Conservation (phyloP, 1,284 basidiomycete species). For the Tilletiopsis washingtonensis region DNA sequence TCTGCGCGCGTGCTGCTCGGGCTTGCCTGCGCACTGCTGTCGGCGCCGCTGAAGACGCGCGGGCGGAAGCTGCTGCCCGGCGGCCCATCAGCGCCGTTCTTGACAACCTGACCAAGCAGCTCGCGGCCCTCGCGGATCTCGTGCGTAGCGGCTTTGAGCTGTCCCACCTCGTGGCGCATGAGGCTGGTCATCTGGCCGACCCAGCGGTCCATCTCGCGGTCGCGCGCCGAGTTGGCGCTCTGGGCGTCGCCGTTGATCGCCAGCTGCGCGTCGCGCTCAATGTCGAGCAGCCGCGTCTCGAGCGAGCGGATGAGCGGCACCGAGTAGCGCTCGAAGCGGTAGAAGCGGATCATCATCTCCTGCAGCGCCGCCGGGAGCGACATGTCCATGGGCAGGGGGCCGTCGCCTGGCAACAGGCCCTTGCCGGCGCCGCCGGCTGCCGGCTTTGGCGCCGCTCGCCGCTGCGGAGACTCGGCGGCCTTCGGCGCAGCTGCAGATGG, state of each 20-base stretch:
- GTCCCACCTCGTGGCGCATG: constrained; percentile 45
- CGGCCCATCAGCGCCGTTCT: background rate
- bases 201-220: constrained; percentile 39
- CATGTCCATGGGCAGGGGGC: constrained; percentile 29
- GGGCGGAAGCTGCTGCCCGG: background rate
- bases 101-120: constrained; percentile 16
- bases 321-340: constrained; percentile 45
- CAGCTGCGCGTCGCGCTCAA: constrained; percentile 42
- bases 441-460: background rate
- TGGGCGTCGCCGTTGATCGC: constrained; percentile 16
- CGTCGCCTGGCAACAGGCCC: constrained; percentile 21
- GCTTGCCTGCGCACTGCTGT: too few species aligned
- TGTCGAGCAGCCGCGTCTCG: constrained; percentile 38
- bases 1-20: constrained; percentile 3
- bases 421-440: background rate
- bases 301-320: constrained; percentile 41
- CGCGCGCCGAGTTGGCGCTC: constrained; percentile 8
- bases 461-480: background rate
- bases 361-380: constrained; percentile 33
- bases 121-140: constrained; percentile 33
- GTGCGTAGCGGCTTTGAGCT: constrained; percentile 31
- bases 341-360: constrained; percentile 45
- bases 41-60: background rate
- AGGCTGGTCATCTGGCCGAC: constrained; percentile 40
- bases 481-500: background rate